Conservation (phyloP, 75 land plant species). For the Adiantum capillusveneris region DNA sequence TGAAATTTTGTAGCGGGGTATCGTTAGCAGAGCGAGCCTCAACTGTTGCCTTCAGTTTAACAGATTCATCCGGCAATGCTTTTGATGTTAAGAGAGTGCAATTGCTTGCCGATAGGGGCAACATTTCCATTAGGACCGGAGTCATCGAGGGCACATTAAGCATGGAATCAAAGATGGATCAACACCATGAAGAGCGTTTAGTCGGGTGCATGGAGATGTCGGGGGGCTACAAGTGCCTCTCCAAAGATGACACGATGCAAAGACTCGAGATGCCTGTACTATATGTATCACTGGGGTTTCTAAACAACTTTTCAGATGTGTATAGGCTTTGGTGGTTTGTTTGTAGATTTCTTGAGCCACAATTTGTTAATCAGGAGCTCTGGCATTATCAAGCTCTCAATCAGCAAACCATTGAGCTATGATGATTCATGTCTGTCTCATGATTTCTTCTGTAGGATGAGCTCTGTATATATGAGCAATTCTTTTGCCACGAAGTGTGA, state of each 20-base stretch:
- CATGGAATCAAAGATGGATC: neutral
- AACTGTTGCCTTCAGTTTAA: slow-evolving; percentile 18
- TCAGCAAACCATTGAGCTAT: slow-evolving; percentile 21
- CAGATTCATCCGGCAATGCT: slow-evolving; percentile 11
- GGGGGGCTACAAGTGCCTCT: slow-evolving; percentile 3
- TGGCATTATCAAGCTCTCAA: slow-evolving; percentile 27
- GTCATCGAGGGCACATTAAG: slow-evolving; percentile 8
- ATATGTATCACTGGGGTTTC: slow-evolving; percentile 16
- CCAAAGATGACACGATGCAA: slow-evolving; percentile 3
- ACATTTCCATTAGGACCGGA: slow-evolving; percentile 21
- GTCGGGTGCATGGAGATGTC: slow-evolving; percentile 4
- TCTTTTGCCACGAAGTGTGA: too few species aligned
- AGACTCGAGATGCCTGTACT: slow-evolving; percentile 10
- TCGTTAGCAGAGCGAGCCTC: slow-evolving; percentile 11
- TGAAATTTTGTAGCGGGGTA: slow-evolving; percentile 9
- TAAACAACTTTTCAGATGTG: slow-evolving; percentile 26
- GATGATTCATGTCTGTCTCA: too few species aligned
- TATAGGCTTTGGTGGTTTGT: slow-evolving; percentile 22
- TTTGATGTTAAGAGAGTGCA: slow-evolving; percentile 18
- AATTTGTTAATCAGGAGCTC: slow-evolving; percentile 21
- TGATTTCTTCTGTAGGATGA: too few species aligned
- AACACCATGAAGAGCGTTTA: neutral
- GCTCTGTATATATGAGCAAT: too few species aligned
- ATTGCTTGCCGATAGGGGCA: slow-evolving; percentile 18
- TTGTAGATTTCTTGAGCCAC: slow-evolving; percentile 17